A percentile compares a stretch with the other conserved stretches of the same genome.
Evolutionary conservation across 2,329 filamentous ascomycete genomes (phyloP).

Genomic region (Alternaria arborescens): DNA sequence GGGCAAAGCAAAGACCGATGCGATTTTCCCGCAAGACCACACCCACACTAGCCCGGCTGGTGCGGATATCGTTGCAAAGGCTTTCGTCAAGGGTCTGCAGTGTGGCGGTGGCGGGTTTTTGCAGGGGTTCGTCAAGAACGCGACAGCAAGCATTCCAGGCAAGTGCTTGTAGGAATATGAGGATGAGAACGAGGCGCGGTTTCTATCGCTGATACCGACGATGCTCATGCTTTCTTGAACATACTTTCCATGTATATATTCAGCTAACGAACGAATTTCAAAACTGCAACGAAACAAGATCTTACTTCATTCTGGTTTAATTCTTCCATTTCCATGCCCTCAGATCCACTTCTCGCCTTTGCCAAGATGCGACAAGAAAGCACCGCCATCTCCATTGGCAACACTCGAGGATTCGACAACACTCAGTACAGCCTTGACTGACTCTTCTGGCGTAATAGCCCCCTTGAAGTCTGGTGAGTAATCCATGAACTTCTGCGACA

Average conservation of each 20-base stretch:
- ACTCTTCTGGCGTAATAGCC: constrained; percentile 15
- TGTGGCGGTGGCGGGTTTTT: constrained; percentile 59
- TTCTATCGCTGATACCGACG: not conserved
- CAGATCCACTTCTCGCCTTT: constrained; percentile 24
- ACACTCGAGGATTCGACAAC: constrained; percentile 22
- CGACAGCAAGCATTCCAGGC: constrained; percentile 41
- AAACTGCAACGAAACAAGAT: no score
- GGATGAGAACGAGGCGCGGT: not conserved
- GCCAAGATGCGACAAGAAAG: constrained; percentile 28
- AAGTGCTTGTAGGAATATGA: constrained; percentile 34
- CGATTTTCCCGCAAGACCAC: constrained; percentile 67
- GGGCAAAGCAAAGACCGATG: constrained; percentile 61
- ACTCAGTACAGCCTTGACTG: constrained; percentile 16
- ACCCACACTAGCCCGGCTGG: constrained; percentile 68
- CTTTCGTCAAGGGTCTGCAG: constrained; percentile 66
- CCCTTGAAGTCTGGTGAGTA: constrained; percentile 30
- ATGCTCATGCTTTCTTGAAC: not conserved
- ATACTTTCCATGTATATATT: not conserved
- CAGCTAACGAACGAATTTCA: not conserved
- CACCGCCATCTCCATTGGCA: constrained; percentile 23
- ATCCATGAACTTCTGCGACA: constrained; percentile 3
- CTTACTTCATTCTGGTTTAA: fast-evolving
- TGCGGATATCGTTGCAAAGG: constrained; percentile 64
- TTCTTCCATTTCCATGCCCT: not conserved
- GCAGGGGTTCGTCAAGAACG: constrained; percentile 49